Conservation (phyloP, 352 stramenopile genomes). For the Globisporangium takayamanum region DNA sequence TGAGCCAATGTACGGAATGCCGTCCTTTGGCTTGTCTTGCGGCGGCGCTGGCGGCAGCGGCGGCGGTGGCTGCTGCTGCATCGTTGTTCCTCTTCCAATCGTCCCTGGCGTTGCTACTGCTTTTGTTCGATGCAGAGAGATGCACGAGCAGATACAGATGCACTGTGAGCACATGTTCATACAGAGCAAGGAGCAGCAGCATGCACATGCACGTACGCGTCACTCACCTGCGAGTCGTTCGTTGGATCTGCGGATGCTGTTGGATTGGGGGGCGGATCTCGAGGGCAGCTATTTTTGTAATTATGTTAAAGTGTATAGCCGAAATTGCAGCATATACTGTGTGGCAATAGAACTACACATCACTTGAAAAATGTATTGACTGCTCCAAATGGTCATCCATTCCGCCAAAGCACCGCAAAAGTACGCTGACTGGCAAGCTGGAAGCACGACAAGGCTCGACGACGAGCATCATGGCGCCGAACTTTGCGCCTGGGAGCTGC, state of each 20-base stretch:
- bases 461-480: slow-evolving; percentile 8
- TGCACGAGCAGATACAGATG: background rate
- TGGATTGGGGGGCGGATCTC: no score
- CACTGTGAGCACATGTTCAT: background rate
- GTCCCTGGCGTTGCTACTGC: background rate
- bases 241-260: background rate
- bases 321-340: no score
- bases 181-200: background rate
- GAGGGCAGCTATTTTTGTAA: no score
- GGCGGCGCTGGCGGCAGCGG: slow-evolving; percentile 16
- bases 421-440: no score
- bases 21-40: slow-evolving; percentile 24
- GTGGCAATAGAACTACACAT: no score
- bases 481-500: slow-evolving; percentile 2
- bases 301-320: no score
- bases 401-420: background rate
- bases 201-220: background rate
- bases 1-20: slow-evolving; percentile 79
- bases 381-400: no score
- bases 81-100: background rate
- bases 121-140: background rate
- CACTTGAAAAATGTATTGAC: no score
- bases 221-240: background rate
- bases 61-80: slow-evolving; percentile 6
- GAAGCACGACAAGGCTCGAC: background rate